phyloP scores from a whole-genome alignment of 2,329 filamentous ascomycete species.

The Albophoma yamanashiensis region DNA sequence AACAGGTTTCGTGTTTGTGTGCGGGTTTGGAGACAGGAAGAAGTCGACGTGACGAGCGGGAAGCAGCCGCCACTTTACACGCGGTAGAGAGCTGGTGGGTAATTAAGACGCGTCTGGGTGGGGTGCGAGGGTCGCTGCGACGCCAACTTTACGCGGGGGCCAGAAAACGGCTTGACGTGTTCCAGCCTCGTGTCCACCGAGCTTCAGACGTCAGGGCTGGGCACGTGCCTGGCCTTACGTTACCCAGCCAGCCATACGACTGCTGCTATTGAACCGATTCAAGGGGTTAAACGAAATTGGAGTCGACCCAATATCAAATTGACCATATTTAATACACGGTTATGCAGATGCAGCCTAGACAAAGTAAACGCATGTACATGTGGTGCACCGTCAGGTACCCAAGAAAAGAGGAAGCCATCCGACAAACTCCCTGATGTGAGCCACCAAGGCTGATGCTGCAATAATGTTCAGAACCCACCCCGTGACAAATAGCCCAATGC shows the following conservation, averaged over 20 bases:
- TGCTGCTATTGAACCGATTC: background rate
- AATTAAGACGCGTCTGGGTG: conserved; percentile 19
- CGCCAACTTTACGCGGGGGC: conserved; percentile 20
- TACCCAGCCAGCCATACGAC: too few relatives aligned
- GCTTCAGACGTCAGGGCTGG: background rate
- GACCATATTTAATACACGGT: background rate
- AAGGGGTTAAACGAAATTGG: background rate
- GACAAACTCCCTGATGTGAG: background rate
- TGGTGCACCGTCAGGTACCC: background rate
- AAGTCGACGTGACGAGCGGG: background rate
- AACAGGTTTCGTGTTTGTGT: background rate
- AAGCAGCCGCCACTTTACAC: conserved; percentile 20
- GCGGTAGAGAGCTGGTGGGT: conserved; percentile 13
- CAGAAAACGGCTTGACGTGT: background rate
- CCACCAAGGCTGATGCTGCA: background rate
- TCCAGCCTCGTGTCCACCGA: background rate
- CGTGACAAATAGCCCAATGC: background rate
- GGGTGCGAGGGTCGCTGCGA: conserved; percentile 6
- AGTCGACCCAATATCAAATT: background rate
- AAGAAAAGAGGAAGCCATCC: background rate
- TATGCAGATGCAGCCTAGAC: background rate
- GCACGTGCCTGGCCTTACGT: background rate
- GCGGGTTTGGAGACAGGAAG: conserved; percentile 3
- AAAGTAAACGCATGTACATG: background rate
- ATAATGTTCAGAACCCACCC: background rate